Conservation (phyloP, 176 grass and related monocot species). For the Oryza longistaminata region DNA sequence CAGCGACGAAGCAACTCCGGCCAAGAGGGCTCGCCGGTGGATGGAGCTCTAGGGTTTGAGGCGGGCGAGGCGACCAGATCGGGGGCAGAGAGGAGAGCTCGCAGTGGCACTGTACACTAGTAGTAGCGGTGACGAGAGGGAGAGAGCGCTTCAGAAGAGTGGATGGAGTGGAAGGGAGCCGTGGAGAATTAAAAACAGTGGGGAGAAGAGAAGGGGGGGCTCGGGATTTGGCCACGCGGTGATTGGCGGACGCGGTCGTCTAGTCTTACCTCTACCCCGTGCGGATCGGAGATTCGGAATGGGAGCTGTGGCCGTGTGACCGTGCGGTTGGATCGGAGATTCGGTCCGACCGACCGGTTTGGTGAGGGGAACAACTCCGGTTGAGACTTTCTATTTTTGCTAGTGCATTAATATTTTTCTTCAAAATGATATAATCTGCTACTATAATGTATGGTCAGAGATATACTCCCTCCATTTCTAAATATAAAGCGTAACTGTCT, state of each 20-base stretch:
- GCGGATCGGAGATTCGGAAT: slow-evolving; percentile 2
- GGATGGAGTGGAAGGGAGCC: slow-evolving; percentile 5
- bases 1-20: background rate
- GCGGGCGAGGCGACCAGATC: slow-evolving; percentile 40
- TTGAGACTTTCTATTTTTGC: too few relatives aligned
- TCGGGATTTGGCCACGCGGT: slow-evolving; percentile 27
- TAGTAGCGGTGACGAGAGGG: background rate
- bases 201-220: background rate
- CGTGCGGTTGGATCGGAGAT: too few relatives aligned
- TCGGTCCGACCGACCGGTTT: too few relatives aligned
- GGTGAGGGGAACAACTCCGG: too few relatives aligned
- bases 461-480: too few relatives aligned
- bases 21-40: background rate
- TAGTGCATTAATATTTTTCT: too few relatives aligned
- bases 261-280: background rate
- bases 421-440: too few relatives aligned
- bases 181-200: slow-evolving; percentile 9
- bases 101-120: slow-evolving; percentile 39
- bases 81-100: slow-evolving; percentile 48
- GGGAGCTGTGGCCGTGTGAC: too few relatives aligned
- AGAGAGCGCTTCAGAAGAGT: slow-evolving; percentile 23
- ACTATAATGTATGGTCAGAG: too few relatives aligned
- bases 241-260: slow-evolving; percentile 39
- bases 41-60: slow-evolving; percentile 42
- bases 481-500: too few relatives aligned